A percentile compares a stretch with the other conserved stretches of the same genome.
phyloP scores from a whole-genome alignment of 768 basidiomycete species.

The Boletellus ananiceps region DNA sequence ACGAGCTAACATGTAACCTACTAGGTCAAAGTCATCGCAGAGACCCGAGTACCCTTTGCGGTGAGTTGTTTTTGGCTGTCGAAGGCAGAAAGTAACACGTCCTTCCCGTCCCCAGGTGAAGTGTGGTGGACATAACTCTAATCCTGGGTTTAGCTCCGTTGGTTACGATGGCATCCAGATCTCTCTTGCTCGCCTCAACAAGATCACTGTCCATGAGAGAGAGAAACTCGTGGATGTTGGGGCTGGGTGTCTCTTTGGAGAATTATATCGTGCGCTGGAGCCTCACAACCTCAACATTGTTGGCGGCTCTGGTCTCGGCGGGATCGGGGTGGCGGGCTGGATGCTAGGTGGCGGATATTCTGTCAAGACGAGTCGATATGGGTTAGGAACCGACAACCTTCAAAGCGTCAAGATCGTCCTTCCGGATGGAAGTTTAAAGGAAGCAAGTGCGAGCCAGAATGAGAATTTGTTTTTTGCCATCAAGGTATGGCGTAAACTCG shows the following conservation, averaged over 20 bases:
- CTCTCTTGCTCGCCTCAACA: slow-evolving; percentile 22
- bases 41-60: slow-evolving; percentile 8
- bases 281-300: slow-evolving; percentile 14
- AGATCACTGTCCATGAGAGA: slow-evolving; percentile 6
- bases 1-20: neutral
- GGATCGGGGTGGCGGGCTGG: slow-evolving; percentile 32
- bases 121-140: slow-evolving; percentile 29
- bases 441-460: slow-evolving; percentile 2
- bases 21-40: slow-evolving; percentile 9
- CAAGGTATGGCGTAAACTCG: neutral
- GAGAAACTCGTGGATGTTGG: slow-evolving; percentile 19
- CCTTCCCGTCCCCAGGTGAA: slow-evolving; percentile 22
- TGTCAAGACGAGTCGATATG: slow-evolving; percentile 30
- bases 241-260: slow-evolving; percentile 26
- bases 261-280: slow-evolving; percentile 23
- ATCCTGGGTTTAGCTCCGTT: slow-evolving; percentile 30
- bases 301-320: slow-evolving; percentile 20
- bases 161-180: slow-evolving; percentile 27
- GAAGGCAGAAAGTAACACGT: neutral
- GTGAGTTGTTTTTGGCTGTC: neutral
- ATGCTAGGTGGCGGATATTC: slow-evolving; percentile 35
- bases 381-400: slow-evolving; percentile 34
- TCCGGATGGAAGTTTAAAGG: slow-evolving; percentile 21
- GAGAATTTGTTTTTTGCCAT: slow-evolving; percentile 5
- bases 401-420: slow-evolving; percentile 24